Conservation (phyloP, 139 green algal species). For the Spirogloea muscicola region DNA sequence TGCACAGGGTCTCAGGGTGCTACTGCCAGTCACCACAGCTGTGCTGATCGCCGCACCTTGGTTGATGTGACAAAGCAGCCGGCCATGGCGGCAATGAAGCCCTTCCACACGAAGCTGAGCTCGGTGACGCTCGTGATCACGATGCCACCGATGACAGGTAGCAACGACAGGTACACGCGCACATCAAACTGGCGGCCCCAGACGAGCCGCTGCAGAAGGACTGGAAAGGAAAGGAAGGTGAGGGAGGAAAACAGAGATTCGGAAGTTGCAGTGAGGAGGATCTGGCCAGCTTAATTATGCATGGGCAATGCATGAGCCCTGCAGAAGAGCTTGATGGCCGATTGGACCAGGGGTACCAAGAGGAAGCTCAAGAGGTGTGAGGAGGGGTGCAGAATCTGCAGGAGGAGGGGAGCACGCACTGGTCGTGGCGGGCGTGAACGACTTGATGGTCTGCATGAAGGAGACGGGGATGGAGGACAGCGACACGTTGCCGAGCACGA, state of each 20-base stretch:
- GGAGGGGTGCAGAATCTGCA: too few species aligned
- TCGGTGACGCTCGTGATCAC: conserved; percentile 38
- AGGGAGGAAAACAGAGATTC: too few species aligned
- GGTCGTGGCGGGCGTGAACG: conserved; percentile 73
- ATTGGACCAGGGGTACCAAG: too few species aligned
- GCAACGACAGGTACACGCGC: conserved; percentile 40
- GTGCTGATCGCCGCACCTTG: too few species aligned
- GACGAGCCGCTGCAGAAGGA: conserved; percentile 37
- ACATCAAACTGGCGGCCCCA: conserved; percentile 39
- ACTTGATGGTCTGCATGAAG: conserved; percentile 91
- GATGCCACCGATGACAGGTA: conserved; percentile 43
- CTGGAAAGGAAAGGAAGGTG: conserved; percentile 22
- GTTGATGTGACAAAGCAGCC: conserved; percentile 42
- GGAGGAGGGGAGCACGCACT: conserved; percentile 6
- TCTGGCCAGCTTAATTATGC: too few species aligned
- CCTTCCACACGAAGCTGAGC: conserved; percentile 29
- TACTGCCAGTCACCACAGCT: too few species aligned
- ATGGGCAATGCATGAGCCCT: too few species aligned
- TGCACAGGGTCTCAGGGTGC: too few species aligned
- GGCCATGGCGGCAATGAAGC: conserved; percentile 38
- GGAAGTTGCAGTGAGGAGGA: too few species aligned
- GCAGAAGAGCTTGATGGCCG: too few species aligned
- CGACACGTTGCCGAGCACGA: conserved; percentile 87
- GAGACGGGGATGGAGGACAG: conserved; percentile 79
- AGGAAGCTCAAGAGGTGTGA: too few species aligned